Evolutionary conservation across 2,329 filamentous ascomycete genomes (phyloP), one percentile per base, ranked within the genome.

Genomic region (Fusarium brachygibbosum): DNA sequence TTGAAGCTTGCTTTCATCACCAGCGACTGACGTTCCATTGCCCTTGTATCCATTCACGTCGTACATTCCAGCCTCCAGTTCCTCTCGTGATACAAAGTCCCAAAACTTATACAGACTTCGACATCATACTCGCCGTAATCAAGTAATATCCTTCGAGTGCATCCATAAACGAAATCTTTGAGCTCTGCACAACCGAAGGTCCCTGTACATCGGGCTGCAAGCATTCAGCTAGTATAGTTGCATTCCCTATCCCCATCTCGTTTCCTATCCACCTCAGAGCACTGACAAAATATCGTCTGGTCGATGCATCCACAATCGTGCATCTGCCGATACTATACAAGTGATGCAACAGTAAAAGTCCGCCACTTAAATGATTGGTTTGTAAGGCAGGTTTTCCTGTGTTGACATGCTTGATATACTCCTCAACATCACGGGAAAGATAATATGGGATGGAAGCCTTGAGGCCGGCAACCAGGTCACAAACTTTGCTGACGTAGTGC

Each of bases 131-230:
- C 2, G 59, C 59, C 1, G 57, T 63, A 2, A 63, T 63, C 4
- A 63, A 19, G 3, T 62, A 63, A 34, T 62, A 59, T 6, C 59
- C 59, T n/a, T 63, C 59, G 6, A 63, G 57, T 8, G 48, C 58
- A 34, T 63, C 59, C 13, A 63, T 23, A 6, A 63, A 63, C 1
- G 46, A n/a, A 3, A 62, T 28, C 6, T 9, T 19, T 5, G 57
- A 63, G 16, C 13, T 55, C 28, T 63, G 59, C 28, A 62, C 29
- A 12, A 21, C 34, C 2, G 59, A 63, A 31, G 37, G 57, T n/a
- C 57, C 57, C 23, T 55, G 46, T 14, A 41, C 29, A 5, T 40
- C 23, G 1, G 40, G 34, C 25, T 53, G 57, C 14, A 63, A 41
- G 19, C 48, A 32, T 28, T 25, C 23, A 0, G 57, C 46, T 1